Evolutionary conservation across 192 early-diverging fungal genomes (phyloP), one percentile per base, ranked within the genome.

Genomic region (Mortierella hygrophila): DNA sequence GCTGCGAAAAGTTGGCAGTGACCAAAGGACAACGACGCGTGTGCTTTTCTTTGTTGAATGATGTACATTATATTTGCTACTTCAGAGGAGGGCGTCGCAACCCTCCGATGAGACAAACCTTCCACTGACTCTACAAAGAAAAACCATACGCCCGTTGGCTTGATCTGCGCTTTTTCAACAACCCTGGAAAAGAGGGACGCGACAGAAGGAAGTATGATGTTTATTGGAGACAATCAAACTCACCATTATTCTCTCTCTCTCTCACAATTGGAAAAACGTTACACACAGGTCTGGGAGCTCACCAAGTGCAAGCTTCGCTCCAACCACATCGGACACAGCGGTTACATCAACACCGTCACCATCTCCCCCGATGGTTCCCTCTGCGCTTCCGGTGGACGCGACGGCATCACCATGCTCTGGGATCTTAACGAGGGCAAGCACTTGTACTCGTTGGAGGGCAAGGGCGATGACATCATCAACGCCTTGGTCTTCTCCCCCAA

Each of bases 361-460:
- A 94, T 99, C 92, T 98, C 97, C 38, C 98, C 98, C 82, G 98
- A 99, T 92, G 98, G 98, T 91, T 99, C 98, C 75, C 96, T 99
- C 87, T 99, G 97, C 94, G 98, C 98, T 89, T 98, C 98, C 88
- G 98, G 98, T 84, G 98, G 98, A 91, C 97, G 97, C 93, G 99
- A 99, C 92, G 97, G 97, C 88, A 94, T 98, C 92, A 96, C 96
- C 88, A 99, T 98, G 97, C 94, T 99, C 82, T 99, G 99, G 99
- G 99, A 99, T 91, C 93, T 99, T 78, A 99, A 99, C 94, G 99
- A 99, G 88, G 96, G 94, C 94, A 99, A 99, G 96, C 99, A 99
- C 97, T 93, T 99, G 89, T 99, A 99, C 97, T 98, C 97, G 76
- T 93, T 99, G 79, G 97, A 98, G 91, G 84, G 84, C 72, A 86